These are phyloP conservation scores for Colletotrichum liriopes DNA, from an alignment of 2,329 filamentous ascomycete genomes.

Conservation along the genomic window DNA sequence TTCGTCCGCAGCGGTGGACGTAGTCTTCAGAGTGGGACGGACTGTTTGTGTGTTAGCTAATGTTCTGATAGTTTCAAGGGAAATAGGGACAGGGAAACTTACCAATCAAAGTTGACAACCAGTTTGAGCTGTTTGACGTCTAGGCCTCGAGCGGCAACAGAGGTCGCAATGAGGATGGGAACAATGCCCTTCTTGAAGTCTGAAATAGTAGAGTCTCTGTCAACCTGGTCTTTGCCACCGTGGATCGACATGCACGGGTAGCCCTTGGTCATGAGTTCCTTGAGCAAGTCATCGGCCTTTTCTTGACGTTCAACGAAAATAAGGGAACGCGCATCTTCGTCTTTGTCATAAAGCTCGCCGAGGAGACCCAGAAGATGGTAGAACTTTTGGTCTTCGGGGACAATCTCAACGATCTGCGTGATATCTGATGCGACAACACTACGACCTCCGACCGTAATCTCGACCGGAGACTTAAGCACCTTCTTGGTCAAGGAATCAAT, in stretches of 20 bases:
- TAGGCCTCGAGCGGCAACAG: slow-evolving; percentile 92
- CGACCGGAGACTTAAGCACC: slow-evolving; percentile 85
- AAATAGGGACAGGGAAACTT: background rate
- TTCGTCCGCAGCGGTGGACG: slow-evolving; percentile 93
- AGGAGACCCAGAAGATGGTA: slow-evolving; percentile 86
- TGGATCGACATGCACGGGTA: slow-evolving; percentile 96
- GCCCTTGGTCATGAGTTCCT: slow-evolving; percentile 85
- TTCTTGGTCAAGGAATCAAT: slow-evolving; percentile 94
- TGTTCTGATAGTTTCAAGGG: background rate
- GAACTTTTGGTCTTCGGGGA: slow-evolving; percentile 88
- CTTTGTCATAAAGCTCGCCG: slow-evolving; percentile 86
- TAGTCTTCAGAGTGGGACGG: slow-evolving; percentile 98
- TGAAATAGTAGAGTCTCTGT: slow-evolving; percentile 91
- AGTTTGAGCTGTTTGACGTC: slow-evolving; percentile 97
- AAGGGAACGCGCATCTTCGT: slow-evolving; percentile 90
- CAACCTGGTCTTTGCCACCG: slow-evolving; percentile 93
- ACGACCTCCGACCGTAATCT: slow-evolving; percentile 92
- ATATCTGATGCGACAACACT: slow-evolving; percentile 93
- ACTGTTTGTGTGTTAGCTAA: slow-evolving; percentile 56
- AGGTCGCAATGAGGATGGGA: slow-evolving; percentile 93
- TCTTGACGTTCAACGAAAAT: slow-evolving; percentile 96
- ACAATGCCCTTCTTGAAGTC: slow-evolving; percentile 95
- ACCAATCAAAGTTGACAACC: slow-evolving; percentile 89
- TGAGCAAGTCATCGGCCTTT: slow-evolving; percentile 85
- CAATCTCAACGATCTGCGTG: slow-evolving; percentile 91